Conservation (phyloP, 805 yeast species). For the Nematodospora valgi region DNA sequence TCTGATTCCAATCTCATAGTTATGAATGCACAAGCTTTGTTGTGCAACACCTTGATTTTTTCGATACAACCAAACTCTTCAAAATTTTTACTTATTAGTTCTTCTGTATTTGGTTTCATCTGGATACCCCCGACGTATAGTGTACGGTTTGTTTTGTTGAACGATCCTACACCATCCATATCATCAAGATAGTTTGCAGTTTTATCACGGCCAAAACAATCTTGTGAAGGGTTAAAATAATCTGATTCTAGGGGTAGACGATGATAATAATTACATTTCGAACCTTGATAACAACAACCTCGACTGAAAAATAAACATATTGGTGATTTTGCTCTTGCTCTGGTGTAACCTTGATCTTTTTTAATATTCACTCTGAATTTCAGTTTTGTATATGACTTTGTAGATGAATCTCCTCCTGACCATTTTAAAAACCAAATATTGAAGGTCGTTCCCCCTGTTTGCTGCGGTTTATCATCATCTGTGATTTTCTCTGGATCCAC, state of each 20-base stretch:
- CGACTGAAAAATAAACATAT: constrained; percentile 85
- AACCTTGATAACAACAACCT: constrained; percentile 82
- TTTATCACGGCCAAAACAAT: constrained; percentile 92
- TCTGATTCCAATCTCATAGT: constrained; percentile 62
- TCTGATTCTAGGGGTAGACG: constrained; percentile 67
- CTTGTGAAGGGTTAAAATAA: constrained; percentile 57
- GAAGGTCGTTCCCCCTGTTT: constrained; percentile 67
- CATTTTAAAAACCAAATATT: constrained; percentile 88
- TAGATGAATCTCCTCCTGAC: constrained; percentile 70
- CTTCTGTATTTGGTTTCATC: constrained; percentile 36
- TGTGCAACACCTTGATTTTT: constrained; percentile 55
- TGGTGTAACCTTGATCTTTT: constrained; percentile 72
- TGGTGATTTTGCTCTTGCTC: constrained; percentile 49
- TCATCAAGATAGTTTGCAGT: constrained; percentile 81
- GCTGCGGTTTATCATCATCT: constrained; percentile 66
- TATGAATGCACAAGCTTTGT: constrained; percentile 74
- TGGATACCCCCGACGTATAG: constrained; percentile 67
- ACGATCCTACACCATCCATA: constrained; percentile 91
- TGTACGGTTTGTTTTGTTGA: constrained; percentile 66
- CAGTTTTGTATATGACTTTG: constrained; percentile 35
- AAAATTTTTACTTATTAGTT: constrained; percentile 44
- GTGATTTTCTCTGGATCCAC: constrained; percentile 58
- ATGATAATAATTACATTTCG: constrained; percentile 72
- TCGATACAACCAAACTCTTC: constrained; percentile 75
- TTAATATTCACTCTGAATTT: constrained; percentile 58